A percentile compares a stretch with the other conserved stretches of the same genome.
Evolutionary conservation across 192 early-diverging fungal genomes (phyloP).

Genomic region (Pecoramyces ruminantium): DNA sequence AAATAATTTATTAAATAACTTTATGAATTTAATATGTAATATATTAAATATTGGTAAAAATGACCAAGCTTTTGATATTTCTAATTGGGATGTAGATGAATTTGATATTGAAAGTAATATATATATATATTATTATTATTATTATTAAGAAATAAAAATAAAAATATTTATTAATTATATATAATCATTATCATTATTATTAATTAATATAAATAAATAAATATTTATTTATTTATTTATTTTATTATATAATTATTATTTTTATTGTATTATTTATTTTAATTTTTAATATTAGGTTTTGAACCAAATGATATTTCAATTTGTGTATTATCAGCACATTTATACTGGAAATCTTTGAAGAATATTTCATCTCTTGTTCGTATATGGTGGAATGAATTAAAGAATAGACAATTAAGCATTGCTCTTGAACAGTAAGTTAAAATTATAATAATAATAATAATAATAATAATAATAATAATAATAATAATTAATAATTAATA

Average conservation of each 20-base stretch:
- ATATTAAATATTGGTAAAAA: constrained; percentile 40
- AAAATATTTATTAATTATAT: no score
- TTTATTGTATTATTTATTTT: background rate
- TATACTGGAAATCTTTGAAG: constrained; percentile 45
- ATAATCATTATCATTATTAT: no score
- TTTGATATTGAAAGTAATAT: constrained; percentile 36
- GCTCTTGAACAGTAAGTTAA: constrained; percentile 43
- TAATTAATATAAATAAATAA: background rate
- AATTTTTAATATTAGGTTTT: constrained; percentile 12
- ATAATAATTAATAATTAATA: no score
- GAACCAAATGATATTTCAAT: constrained; percentile 34
- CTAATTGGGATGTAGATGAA: constrained; percentile 44
- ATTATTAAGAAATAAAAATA: no score
- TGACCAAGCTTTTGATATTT: constrained; percentile 38
- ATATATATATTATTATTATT: background rate
- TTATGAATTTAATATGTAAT: constrained; percentile 45
- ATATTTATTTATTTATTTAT: background rate
- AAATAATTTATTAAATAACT: constrained; percentile 19
- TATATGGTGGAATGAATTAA: constrained; percentile 67
- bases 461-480: no score
- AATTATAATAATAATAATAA: no score
- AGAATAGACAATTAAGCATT: constrained; percentile 51
- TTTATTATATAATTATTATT: constrained; percentile 5
- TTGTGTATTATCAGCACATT: constrained; percentile 45
- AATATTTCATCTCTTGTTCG: constrained; percentile 52